Evolutionary conservation across 2,329 filamentous ascomycete species (phyloP).

Genomic region (Penicillium sp.): DNA sequence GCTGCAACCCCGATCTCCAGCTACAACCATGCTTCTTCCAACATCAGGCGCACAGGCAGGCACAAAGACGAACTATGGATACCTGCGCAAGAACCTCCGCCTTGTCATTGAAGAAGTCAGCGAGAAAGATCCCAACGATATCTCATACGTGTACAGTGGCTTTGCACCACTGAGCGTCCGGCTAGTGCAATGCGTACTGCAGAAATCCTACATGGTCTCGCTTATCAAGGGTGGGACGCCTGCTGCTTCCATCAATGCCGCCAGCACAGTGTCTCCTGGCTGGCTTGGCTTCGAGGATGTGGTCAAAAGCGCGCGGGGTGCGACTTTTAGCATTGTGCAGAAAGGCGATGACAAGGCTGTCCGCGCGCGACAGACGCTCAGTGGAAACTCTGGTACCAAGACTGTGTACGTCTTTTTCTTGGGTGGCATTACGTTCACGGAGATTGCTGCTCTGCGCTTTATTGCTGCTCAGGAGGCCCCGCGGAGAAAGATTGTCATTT

Average conservation of each 20-base stretch:
- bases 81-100: constrained; percentile 79
- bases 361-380: constrained; percentile 79
- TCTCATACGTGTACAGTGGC: constrained; percentile 97
- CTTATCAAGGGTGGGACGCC: constrained; percentile 66
- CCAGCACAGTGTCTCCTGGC: constrained; percentile 67
- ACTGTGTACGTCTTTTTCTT: constrained; percentile 95
- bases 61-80: constrained; percentile 85
- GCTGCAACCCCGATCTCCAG: constrained; percentile 74
- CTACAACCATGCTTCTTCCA: constrained; percentile 78
- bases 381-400: constrained; percentile 73
- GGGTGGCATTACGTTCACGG: constrained; percentile 94
- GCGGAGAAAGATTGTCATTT: constrained; percentile 83
- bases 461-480: constrained; percentile 81
- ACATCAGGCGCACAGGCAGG: constrained; percentile 65
- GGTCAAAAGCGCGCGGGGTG: constrained; percentile 81
- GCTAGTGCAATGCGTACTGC: constrained; percentile 86
- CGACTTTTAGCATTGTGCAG: constrained; percentile 89
- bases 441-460: constrained; percentile 91
- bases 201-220: constrained; percentile 79
- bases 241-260: constrained; percentile 49
- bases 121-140: constrained; percentile 89
- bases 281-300: constrained; percentile 95
- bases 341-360: constrained; percentile 91
- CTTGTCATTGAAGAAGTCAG: constrained; percentile 96
- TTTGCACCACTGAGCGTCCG: constrained; percentile 92